Evolutionary conservation across 495 filamentous ascomycete genomes (phyloP), one percentile per base, ranked within the genome.

Genomic region (Cenococcum geophilum): DNA sequence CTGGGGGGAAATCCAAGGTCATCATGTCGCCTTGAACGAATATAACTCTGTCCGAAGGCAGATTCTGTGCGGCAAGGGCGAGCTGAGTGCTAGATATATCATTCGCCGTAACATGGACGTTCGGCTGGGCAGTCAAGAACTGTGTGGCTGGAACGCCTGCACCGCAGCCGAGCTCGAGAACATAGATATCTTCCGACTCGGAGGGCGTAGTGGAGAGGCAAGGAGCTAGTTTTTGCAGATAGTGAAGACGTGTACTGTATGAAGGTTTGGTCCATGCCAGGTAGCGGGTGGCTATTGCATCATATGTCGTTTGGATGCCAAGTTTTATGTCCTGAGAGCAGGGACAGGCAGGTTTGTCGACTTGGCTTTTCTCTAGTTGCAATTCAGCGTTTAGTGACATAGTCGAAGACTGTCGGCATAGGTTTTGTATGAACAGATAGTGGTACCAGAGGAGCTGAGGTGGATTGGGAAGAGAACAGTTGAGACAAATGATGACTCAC

Each of bases 111-210:
- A 78, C 64, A 12, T 45, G 57, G 32, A 64, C 45, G 40, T 50
- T 22, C 11, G 40, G 27, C 9, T 53, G 57, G 0, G 60, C 34
- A 8, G 68, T 55, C 0, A 78, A 62, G 14, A 68, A 47, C 35
- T 74, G 58, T 4, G 75, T 76, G 18, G 57, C 59, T 4, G 76
- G 76, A 11, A 75, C 56, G n/a, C 76, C 74, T 36, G 72, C 70
- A 36, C 76, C 75, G 57, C 74, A 77, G 48, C 76, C 76, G 23
- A 78, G 66, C 57, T 78, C 76, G 1, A 79, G 60, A 20, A 55
- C 27, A n/a, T 35, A 68, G 40, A 52, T 14, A 32, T 57, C 52
- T 48, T 23, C 34, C 9, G 52, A 54, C 22, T 32, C 22, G 34
- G 32, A 59, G 56, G 48, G 40, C 20, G 59, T 50, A 12, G 60